These are phyloP conservation scores for Tylopilus sp. DNA, from an alignment of 768 basidiomycete genomes.

Conservation along the genomic window DNA sequence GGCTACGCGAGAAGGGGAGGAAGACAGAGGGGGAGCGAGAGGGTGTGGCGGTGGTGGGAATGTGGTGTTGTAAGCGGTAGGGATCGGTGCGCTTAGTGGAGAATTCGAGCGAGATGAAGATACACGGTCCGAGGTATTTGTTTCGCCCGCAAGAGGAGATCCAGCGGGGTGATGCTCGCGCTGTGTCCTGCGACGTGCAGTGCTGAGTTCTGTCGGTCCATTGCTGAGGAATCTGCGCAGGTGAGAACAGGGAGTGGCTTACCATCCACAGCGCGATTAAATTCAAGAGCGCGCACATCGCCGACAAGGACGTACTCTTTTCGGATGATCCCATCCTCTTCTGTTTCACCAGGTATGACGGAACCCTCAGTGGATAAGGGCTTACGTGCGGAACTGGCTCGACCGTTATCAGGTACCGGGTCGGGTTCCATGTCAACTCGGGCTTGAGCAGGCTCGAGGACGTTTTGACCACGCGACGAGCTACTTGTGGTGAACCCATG, in stretches of 20 bases:
- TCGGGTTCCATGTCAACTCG: constrained; percentile 12
- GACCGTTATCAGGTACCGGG: constrained; percentile 7
- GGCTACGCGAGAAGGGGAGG: constrained; percentile 64
- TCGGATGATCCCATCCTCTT: constrained; percentile 75
- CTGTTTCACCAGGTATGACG: constrained; percentile 76
- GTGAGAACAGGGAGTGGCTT: constrained; percentile 20
- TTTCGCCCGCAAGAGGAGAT: constrained; percentile 48
- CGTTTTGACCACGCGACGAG: constrained; percentile 13
- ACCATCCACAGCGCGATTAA: constrained; percentile 92
- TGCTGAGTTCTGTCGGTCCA: constrained; percentile 53
- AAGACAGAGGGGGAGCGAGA: constrained; percentile 53
- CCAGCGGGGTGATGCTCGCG: constrained; percentile 52
- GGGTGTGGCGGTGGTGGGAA: constrained; percentile 65
- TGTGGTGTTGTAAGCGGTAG: constrained; percentile 40
- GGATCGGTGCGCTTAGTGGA: constrained; percentile 22
- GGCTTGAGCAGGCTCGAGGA: constrained; percentile 12
- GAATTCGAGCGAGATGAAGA: constrained; percentile 22
- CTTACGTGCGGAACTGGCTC: constrained; percentile 15
- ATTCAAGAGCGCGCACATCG: constrained; percentile 86
- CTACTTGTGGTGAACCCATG: constrained; percentile 6
- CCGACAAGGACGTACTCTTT: constrained; percentile 94
- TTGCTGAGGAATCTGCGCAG: constrained; percentile 9
- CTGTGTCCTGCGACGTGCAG: constrained; percentile 55
- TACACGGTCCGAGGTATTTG: constrained; percentile 35
- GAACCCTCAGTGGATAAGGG: constrained; percentile 56